Evolutionary conservation across 1,284 basidiomycete species (phyloP), one percentile per base, ranked within the genome.

Genomic region (Marasmius sp.): DNA sequence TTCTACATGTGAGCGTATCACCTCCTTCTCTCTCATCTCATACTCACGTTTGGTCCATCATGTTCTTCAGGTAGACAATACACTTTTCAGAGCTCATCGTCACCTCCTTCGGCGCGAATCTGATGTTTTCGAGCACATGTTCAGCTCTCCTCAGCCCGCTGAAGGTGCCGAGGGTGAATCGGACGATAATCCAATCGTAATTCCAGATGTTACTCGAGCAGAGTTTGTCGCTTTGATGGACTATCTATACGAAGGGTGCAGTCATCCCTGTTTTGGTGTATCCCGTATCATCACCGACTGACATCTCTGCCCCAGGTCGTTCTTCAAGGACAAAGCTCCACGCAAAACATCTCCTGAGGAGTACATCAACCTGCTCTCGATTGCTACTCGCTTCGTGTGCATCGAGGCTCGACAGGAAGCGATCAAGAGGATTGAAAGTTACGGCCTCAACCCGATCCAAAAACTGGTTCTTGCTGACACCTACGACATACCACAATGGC

Each of bases 401-500:
- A 66, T 70, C 18, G 66, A 64, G 34, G 64, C 78, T 33, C 76
- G 76, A 12, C 59, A 68, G 7, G 68, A 68, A 33, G 71, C 74
- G 3, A 73, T 79, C 53, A 63, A 66, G 41, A 68, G 74, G 58
- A 68, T 80, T 41, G 66, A 74, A 6, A 60, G 62, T 6, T 66
- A 63, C n/a, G 43, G 64, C 1, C 64, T 78, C 9, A 68, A 73
- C 37, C 70, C 78, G 2, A 65, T 78, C 53, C 72, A 77, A 34
- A 70, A 70, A 18, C 69, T 81, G 36, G 68, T 70, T 11, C 72
- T 81, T 39, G 79, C 78, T 16, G 69, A 67, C 43, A 73, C 74
- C 56, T 73, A 75, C 66, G 69, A 74, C 52, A 66, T 82, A 20
- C 68, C 68, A 11, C 60, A 67, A 3, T 82, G 80, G 80, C 72